Conservation (phyloP, 305 asterid species). For the Fraxinus baroniana region DNA sequence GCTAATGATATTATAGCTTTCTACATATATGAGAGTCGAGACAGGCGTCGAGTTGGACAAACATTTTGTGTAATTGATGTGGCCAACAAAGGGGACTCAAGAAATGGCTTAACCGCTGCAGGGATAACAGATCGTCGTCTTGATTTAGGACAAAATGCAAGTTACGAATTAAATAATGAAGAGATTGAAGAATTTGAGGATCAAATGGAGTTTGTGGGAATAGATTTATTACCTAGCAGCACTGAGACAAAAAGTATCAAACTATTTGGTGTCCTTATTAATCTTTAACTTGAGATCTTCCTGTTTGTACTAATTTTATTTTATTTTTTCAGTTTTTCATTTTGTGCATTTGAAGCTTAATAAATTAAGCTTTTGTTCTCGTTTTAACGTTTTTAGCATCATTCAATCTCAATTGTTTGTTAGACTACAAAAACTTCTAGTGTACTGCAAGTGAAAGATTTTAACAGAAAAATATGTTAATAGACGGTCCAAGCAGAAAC, state of each 20-base stretch:
- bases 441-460: background rate
- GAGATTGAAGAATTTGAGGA: conserved; percentile 14
- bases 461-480: background rate
- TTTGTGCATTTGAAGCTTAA: background rate
- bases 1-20: conserved; percentile 54
- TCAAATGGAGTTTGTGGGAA: background rate
- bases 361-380: background rate
- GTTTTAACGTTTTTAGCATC: background rate
- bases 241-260: conserved; percentile 31
- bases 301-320: background rate
- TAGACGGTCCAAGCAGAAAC: background rate
- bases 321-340: background rate
- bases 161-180: background rate
- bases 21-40: conserved; percentile 40
- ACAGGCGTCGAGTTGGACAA: conserved; percentile 11
- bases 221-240: conserved; percentile 12
- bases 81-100: conserved; percentile 13
- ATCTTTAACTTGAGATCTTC: background rate
- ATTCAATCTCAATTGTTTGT: background rate
- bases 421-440: background rate
- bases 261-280: conserved; percentile 43
- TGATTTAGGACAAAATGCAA: background rate
- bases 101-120: background rate
- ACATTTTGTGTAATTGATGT: conserved; percentile 53
- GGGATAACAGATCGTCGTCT: background rate